phyloP scores from a whole-genome alignment of 2,329 filamentous ascomycete species.

The Trichoderma sp. region DNA sequence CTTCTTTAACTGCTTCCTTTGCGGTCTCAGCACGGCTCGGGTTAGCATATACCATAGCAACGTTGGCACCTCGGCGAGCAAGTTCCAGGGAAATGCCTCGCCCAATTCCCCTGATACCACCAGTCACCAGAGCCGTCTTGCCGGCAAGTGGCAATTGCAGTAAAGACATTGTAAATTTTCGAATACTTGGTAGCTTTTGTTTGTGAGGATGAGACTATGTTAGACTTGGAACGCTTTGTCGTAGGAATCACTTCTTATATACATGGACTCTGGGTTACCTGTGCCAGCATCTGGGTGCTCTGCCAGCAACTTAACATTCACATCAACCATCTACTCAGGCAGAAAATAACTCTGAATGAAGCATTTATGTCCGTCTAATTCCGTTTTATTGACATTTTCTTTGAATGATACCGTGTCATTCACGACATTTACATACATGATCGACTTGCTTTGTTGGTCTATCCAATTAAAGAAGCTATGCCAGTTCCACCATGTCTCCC shows the following conservation, averaged over 20 bases:
- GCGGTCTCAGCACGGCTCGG: neutral
- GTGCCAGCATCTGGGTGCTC: neutral
- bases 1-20: neutral
- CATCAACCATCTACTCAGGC: neutral
- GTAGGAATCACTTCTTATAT: neutral
- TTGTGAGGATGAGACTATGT: neutral
- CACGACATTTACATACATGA: neutral
- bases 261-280: too few relatives aligned
- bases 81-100: slow-evolving; percentile 4
- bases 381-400: neutral
- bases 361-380: neutral
- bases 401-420: neutral
- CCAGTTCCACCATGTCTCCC: neutral
- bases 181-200: neutral
- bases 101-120: slow-evolving; percentile 1
- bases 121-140: slow-evolving; percentile 3
- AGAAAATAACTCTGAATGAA: too few relatives aligned
- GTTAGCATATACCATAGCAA: slow-evolving; percentile 8
- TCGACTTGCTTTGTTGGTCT: neutral
- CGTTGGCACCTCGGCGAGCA: slow-evolving; percentile 1
- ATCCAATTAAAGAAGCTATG: neutral
- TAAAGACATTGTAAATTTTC: neutral
- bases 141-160: neutral
- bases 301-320: neutral
- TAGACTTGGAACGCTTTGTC: neutral